These are phyloP conservation scores for Phytopythium delawarense DNA, from an alignment of 352 stramenopile genomes.

Conservation along the genomic window DNA sequence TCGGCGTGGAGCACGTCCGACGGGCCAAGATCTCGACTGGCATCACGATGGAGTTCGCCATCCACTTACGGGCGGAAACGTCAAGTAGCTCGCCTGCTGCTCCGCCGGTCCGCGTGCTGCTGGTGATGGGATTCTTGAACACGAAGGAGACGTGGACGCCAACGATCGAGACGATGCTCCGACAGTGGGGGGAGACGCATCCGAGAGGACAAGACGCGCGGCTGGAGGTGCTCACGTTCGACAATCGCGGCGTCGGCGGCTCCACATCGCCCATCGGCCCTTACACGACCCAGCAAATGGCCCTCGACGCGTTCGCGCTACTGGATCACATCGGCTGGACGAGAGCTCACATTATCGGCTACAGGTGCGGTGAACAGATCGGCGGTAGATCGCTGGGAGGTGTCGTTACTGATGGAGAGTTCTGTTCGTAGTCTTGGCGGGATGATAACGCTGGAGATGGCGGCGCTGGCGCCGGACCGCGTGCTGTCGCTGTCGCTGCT, in stretches of 20 bases:
- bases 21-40: slow-evolving; percentile 23
- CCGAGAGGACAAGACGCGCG: slow-evolving; percentile 5
- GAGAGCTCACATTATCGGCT: slow-evolving; percentile 31
- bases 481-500: slow-evolving; percentile 42
- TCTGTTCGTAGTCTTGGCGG: slow-evolving; percentile 26
- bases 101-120: slow-evolving; percentile 20
- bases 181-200: slow-evolving; percentile 18
- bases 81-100: not conserved
- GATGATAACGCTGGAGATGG: slow-evolving; percentile 48
- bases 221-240: slow-evolving; percentile 34
- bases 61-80: slow-evolving; percentile 11
- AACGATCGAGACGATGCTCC: slow-evolving; percentile 33
- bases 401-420: too few species aligned
- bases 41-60: slow-evolving; percentile 38
- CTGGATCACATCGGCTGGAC: slow-evolving; percentile 37
- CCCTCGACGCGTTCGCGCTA: slow-evolving; percentile 29
- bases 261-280: slow-evolving; percentile 25
- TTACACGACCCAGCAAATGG: slow-evolving; percentile 44
- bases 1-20: slow-evolving; percentile 17
- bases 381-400: too few species aligned
- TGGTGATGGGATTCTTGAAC: slow-evolving; percentile 46
- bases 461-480: slow-evolving; percentile 22
- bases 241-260: slow-evolving; percentile 43
- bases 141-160: slow-evolving; percentile 38
- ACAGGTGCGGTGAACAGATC: slow-evolving; percentile 12